Conservation (phyloP, 1,284 basidiomycete genomes). For the Sanguinoderma infundibulare region DNA sequence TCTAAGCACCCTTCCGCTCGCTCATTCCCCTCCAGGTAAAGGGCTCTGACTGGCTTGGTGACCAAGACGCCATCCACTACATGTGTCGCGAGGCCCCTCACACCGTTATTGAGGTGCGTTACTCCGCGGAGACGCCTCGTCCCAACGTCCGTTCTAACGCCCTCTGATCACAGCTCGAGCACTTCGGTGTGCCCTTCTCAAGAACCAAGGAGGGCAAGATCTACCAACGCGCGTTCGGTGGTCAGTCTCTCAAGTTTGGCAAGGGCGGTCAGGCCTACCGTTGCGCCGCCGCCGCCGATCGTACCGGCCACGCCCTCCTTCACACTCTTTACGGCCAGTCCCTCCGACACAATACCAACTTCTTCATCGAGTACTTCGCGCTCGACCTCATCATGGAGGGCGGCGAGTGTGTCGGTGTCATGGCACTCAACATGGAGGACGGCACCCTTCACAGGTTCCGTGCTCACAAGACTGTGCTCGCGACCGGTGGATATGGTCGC, state of each 20-base stretch:
- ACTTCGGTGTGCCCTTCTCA: slow-evolving; percentile 99
- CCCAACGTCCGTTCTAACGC: neutral
- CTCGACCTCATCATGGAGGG: slow-evolving; percentile 98
- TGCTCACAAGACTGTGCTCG: slow-evolving; percentile 97
- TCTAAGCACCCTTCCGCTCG: neutral
- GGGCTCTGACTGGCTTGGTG: slow-evolving; percentile 99
- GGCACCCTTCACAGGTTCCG: slow-evolving; percentile 99
- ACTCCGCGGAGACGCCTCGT: slow-evolving; percentile 24
- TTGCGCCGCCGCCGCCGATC: slow-evolving; percentile 98
- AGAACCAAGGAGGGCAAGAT: slow-evolving; percentile 99
- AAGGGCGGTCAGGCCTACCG: slow-evolving; percentile 99
- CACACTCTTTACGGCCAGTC: slow-evolving; percentile 99
- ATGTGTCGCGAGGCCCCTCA: slow-evolving; percentile 97
- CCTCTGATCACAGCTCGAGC: slow-evolving; percentile 77
- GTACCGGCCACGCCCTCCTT: slow-evolving; percentile 97
- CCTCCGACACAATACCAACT: slow-evolving; percentile 98
- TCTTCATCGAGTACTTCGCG: slow-evolving; percentile 99
- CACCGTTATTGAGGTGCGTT: slow-evolving; percentile 85
- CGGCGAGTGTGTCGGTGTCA: slow-evolving; percentile 98
- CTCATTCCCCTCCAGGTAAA: slow-evolving; percentile 69
- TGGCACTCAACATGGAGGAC: slow-evolving; percentile 99
- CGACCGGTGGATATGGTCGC: slow-evolving; percentile 98
- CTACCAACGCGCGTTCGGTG: slow-evolving; percentile 99
- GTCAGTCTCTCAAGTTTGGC: slow-evolving; percentile 96
- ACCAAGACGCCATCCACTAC: slow-evolving; percentile 99